Percentiles rank a stretch among this genome's conserved stretches.
phyloP scores from a whole-genome alignment of 176 grass and related monocot species.

The Carex kokanica region DNA sequence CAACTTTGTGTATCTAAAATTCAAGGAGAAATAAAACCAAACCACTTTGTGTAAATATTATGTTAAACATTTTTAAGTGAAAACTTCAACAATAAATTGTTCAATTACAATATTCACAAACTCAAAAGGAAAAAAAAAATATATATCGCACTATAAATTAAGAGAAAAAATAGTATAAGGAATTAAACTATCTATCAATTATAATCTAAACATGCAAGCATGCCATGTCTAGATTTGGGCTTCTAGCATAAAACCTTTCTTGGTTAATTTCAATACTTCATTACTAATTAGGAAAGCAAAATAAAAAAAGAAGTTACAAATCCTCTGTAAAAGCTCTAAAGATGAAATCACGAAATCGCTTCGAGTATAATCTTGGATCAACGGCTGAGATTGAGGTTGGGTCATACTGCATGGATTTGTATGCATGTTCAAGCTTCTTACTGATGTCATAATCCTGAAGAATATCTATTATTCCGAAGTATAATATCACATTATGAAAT shows the following conservation, averaged over 20 bases:
- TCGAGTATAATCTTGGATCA: slow-evolving; percentile 66
- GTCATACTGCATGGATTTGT: slow-evolving; percentile 78
- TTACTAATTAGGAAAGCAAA: neutral
- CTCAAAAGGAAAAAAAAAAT: neutral
- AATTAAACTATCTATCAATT: slow-evolving; percentile 11
- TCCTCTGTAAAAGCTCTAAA: slow-evolving; percentile 63
- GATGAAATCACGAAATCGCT: slow-evolving; percentile 79
- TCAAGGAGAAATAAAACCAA: neutral
- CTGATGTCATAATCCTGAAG: slow-evolving; percentile 88
- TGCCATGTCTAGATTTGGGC: neutral
- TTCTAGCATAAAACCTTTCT: slow-evolving; percentile 7
- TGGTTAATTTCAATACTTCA: neutral
- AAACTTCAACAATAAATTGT: slow-evolving; percentile 10
- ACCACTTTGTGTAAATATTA: neutral
- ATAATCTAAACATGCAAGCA: neutral
- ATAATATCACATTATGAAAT: slow-evolving; percentile 61
- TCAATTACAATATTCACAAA: slow-evolving; percentile 27
- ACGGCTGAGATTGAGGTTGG: slow-evolving; percentile 78
- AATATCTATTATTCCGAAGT: slow-evolving; percentile 92
- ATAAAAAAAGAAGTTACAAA: slow-evolving; percentile 13
- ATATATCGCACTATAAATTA: neutral
- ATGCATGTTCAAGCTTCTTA: slow-evolving; percentile 89
- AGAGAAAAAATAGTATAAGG: neutral
- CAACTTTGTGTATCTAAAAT: neutral
- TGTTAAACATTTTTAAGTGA: neutral